phyloP scores from a whole-genome alignment of 2,329 filamentous ascomycete genomes.

The Aureobasidium melanogenum region DNA sequence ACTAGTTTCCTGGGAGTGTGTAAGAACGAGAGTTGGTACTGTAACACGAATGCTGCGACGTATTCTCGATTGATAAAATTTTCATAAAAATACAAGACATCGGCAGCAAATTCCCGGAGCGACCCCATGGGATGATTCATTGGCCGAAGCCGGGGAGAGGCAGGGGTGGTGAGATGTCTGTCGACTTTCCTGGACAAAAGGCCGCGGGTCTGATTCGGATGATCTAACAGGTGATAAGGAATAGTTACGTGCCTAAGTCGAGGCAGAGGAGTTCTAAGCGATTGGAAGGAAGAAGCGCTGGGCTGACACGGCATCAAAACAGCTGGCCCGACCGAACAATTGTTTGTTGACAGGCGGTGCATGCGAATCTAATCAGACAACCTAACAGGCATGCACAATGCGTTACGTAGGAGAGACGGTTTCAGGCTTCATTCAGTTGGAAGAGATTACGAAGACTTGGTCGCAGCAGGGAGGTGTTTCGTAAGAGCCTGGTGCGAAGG shows the following conservation, averaged over 20 bases:
- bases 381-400: not conserved
- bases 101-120: not conserved
- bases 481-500: not conserved
- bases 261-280: constrained; percentile 3
- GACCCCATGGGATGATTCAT: constrained; percentile 1
- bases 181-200: constrained; percentile 1
- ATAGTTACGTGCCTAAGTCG: not conserved
- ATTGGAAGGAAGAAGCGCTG: constrained; percentile 1
- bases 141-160: constrained; percentile 6
- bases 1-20: not conserved
- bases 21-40: not conserved
- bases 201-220: not conserved
- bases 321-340: not conserved
- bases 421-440: not conserved
- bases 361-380: not conserved
- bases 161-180: constrained; percentile 11
- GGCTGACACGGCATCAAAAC: constrained; percentile 5
- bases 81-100: constrained; percentile 9
- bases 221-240: constrained; percentile 11
- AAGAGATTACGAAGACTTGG: constrained; percentile 2
- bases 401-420: not conserved
- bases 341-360: constrained; percentile 11
- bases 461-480: not conserved
- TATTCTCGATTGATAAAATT: not conserved
- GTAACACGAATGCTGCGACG: not conserved